Conservation (phyloP, 2,329 filamentous ascomycete genomes). For the Tetracladium maxilliforme region DNA sequence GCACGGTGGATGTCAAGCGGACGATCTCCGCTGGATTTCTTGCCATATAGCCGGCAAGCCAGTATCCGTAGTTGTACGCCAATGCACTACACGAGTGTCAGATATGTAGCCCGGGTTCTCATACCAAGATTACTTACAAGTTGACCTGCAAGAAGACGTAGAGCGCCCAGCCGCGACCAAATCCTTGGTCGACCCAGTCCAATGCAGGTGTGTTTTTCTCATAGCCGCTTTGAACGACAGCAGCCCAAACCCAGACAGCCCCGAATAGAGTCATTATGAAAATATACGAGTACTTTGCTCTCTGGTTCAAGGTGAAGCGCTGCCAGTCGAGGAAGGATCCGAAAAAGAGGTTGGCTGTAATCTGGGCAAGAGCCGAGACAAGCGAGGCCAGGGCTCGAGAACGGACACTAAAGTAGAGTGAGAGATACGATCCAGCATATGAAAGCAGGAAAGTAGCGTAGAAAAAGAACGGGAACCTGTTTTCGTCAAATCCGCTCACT, state of each 20-base stretch:
- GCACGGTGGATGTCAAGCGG: conserved; percentile 10
- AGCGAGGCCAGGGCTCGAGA: conserved; percentile 28
- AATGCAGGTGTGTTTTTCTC: conserved; percentile 9
- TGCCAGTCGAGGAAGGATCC: conserved; percentile 13
- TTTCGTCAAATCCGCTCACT: too few relatives aligned
- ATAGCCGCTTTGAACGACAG: conserved; percentile 14
- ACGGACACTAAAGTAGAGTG: conserved; percentile 35
- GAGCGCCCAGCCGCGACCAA: conserved; percentile 13
- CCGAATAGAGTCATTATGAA: conserved; percentile 12
- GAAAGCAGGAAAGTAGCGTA: conserved; percentile 14
- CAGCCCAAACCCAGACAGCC: conserved; percentile 13
- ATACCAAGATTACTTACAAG: conserved; percentile 7
- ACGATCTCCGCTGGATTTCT: conserved; percentile 11
- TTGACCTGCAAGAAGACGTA: conserved; percentile 18
- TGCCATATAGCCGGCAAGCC: conserved; percentile 15
- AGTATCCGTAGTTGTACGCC: conserved; percentile 18
- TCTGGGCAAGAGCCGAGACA: conserved; percentile 22
- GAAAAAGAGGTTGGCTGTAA: conserved; percentile 10
- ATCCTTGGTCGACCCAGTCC: conserved; percentile 12
- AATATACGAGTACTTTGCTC: conserved; percentile 10
- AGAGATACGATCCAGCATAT: conserved; percentile 35
- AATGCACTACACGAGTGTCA: conserved; percentile 5
- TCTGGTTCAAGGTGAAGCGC: conserved; percentile 6
- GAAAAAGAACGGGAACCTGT: conserved; percentile 10
- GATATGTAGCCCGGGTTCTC: neutral